These are phyloP conservation scores for Colletotrichum eremochloae DNA, from an alignment of 2,329 filamentous ascomycete species.

Conservation along the genomic window DNA sequence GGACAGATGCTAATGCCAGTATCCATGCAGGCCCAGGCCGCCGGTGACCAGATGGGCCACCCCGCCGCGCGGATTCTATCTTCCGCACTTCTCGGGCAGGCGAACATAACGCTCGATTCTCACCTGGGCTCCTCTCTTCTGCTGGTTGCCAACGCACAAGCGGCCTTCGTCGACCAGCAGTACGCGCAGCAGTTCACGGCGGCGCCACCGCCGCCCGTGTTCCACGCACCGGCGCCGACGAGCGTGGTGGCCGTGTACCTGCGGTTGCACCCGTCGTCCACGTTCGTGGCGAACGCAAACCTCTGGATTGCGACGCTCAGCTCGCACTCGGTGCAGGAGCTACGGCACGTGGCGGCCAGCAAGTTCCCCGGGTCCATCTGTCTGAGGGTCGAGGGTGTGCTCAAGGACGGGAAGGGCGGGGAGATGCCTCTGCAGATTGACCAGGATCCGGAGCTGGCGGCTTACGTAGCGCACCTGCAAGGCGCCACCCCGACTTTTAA, in stretches of 20 bases:
- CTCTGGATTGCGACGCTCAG: conserved; percentile 77
- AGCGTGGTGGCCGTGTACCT: conserved; percentile 74
- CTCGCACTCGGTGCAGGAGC: conserved; percentile 69
- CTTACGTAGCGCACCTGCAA: conserved; percentile 76
- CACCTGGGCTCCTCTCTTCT: conserved; percentile 56
- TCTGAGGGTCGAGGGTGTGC: conserved; percentile 74
- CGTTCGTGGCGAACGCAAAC: conserved; percentile 61
- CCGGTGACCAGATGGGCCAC: conserved; percentile 24
- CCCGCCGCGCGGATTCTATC: conserved; percentile 33
- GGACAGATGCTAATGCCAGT: conserved; percentile 38
- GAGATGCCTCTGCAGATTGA: conserved; percentile 76
- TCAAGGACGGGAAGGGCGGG: conserved; percentile 69
- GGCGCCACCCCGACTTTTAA: conserved; percentile 59
- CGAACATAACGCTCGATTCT: conserved; percentile 49
- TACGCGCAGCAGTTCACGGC: conserved; percentile 49
- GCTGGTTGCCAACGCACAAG: conserved; percentile 54
- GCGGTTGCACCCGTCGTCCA: conserved; percentile 75
- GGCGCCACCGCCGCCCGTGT: conserved; percentile 44
- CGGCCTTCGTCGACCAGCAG: conserved; percentile 52
- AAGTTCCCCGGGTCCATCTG: conserved; percentile 73
- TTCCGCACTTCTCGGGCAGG: conserved; percentile 30
- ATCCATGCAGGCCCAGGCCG: conserved; percentile 35
- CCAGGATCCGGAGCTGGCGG: conserved; percentile 78
- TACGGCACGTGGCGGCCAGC: conserved; percentile 71
- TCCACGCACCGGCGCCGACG: conserved; percentile 44